These are phyloP conservation scores for Kuraishia hungarica DNA, from an alignment of 805 yeast species.

Conservation along the genomic window DNA sequence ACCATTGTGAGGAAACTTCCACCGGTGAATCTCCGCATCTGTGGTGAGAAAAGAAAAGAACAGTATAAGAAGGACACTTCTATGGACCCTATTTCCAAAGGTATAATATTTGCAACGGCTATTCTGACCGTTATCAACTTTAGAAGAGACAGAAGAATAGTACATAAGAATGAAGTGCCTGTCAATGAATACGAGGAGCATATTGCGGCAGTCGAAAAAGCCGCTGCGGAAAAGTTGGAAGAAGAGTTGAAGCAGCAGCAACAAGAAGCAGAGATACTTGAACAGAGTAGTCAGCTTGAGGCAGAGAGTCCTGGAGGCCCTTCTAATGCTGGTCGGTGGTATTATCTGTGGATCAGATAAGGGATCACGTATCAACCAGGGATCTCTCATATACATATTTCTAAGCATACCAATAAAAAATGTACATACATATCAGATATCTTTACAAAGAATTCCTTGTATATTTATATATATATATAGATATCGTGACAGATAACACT, in stretches of 20 bases:
- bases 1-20: constrained; percentile 26
- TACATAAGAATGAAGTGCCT: constrained; percentile 20
- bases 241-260: constrained; percentile 9
- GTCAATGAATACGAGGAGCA: constrained; percentile 16
- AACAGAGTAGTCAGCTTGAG: neutral
- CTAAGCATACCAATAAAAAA: constrained; percentile 1
- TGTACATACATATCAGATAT: neutral
- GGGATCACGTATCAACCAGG: neutral
- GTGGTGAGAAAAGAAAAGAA: constrained; percentile 32
- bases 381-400: constrained; percentile 2
- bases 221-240: constrained; percentile 9
- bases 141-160: constrained; percentile 39
- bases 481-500: neutral
- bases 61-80: constrained; percentile 37
- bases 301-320: neutral
- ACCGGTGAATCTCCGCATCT: constrained; percentile 23
- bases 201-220: constrained; percentile 8
- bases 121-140: constrained; percentile 42
- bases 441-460: neutral
- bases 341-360: constrained; percentile 40
- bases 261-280: constrained; percentile 6
- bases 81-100: constrained; percentile 51
- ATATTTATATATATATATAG: too few species aligned
- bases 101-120: constrained; percentile 39
- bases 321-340: constrained; percentile 30